These are phyloP conservation scores for Urochloa ruziziensis DNA, from an alignment of 176 grass and related monocot genomes.

Conservation along the genomic window DNA sequence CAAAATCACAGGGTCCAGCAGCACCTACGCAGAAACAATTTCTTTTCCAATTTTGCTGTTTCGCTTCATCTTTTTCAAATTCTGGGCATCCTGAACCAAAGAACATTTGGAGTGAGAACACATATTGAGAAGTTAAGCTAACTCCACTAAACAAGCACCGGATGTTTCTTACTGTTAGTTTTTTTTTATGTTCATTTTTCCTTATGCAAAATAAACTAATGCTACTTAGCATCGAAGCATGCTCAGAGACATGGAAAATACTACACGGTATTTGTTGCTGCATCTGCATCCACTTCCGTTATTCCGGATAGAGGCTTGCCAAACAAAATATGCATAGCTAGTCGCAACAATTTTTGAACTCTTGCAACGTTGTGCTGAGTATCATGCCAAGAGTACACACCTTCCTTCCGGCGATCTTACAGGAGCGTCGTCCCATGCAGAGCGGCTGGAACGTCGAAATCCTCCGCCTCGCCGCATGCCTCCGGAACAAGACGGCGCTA, in stretches of 20 bases:
- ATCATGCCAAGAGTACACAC: conserved; percentile 25
- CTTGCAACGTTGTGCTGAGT: background rate
- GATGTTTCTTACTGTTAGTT: background rate
- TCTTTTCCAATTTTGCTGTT: conserved; percentile 98
- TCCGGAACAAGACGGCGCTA: background rate
- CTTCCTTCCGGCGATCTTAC: conserved; percentile 99
- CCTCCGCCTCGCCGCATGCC: conserved; percentile 35
- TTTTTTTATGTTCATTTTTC: background rate
- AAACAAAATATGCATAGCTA: background rate
- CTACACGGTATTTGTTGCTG: background rate
- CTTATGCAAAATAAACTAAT: background rate
- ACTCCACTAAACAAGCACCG: background rate
- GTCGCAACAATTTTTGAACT: background rate
- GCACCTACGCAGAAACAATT: conserved; percentile 84
- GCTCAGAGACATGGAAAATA: background rate
- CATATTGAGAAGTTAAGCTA: background rate
- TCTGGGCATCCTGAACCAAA: conserved; percentile 73
- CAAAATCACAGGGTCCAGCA: background rate
- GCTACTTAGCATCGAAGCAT: background rate
- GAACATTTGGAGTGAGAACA: conserved; percentile 25
- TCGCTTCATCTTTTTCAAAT: conserved; percentile 97
- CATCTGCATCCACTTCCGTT: background rate
- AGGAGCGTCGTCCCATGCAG: conserved; percentile 92
- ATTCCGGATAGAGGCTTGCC: background rate
- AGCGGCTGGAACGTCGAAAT: conserved; percentile 75